Evolutionary conservation across 2,329 filamentous ascomycete species (phyloP).

Genomic region (Drechslerella stenobrocha): DNA sequence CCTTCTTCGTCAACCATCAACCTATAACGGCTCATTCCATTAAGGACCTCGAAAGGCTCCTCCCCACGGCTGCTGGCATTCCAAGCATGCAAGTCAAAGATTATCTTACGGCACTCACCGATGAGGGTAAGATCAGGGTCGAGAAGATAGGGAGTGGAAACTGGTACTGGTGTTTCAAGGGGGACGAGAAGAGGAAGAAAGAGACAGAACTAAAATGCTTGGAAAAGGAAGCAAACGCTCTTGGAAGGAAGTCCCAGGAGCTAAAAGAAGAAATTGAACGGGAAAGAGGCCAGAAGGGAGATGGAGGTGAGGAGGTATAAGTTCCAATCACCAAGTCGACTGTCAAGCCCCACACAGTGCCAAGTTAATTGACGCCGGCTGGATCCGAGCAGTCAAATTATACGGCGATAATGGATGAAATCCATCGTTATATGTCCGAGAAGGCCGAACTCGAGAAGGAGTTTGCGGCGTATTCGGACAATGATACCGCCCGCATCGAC

Average conservation of each 20-base stretch:
- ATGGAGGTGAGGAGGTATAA: conserved; percentile 15
- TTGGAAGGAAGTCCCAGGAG: conserved; percentile 19
- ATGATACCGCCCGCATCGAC: conserved; percentile 45
- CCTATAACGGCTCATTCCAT: conserved; percentile 64
- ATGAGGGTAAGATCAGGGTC: conserved; percentile 66
- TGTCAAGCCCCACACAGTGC: neutral
- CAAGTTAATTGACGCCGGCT: neutral
- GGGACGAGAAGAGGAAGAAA: conserved; percentile 61
- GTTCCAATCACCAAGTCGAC: neutral
- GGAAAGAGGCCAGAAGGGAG: conserved; percentile 20
- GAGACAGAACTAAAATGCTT: conserved; percentile 53
- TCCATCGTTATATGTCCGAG: conserved; percentile 29
- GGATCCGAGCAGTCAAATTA: conserved; percentile 5
- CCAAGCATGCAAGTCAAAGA: conserved; percentile 70
- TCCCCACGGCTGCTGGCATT: conserved; percentile 66
- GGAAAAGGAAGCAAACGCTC: conserved; percentile 25
- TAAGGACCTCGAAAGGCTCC: conserved; percentile 69
- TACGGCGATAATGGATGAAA: conserved; percentile 26
- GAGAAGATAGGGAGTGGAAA: conserved; percentile 73
- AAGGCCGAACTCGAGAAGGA: conserved; percentile 48
- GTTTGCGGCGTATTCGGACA: conserved; percentile 47
- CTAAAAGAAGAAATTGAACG: conserved; percentile 12
- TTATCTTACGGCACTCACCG: conserved; percentile 65
- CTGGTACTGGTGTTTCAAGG: conserved; percentile 71
- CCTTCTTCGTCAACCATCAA: conserved; percentile 64